Evolutionary conservation across 441 rosid genomes (phyloP).

Genomic region (Gossypium schwendimanii): DNA sequence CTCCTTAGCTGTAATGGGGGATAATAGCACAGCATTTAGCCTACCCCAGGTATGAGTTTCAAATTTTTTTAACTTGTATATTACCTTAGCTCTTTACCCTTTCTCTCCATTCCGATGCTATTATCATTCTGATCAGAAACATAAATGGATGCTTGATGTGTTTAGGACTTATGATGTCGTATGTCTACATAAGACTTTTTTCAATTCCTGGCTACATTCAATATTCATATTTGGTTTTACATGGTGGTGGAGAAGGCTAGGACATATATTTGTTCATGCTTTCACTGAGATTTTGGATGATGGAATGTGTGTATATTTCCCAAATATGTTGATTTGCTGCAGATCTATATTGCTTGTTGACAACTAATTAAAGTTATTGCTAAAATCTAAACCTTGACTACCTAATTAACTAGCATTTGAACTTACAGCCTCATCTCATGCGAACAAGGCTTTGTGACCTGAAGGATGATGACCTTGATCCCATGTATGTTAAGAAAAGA

Average conservation of each 20-base stretch:
- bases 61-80: background rate
- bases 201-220: background rate
- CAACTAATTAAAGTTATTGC: background rate
- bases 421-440: conserved; percentile 86
- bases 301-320: background rate
- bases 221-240: background rate
- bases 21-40: conserved; percentile 95
- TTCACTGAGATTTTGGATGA: background rate
- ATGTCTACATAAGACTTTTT: background rate
- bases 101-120: background rate
- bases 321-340: background rate
- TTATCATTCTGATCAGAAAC: background rate
- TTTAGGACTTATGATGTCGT: background rate
- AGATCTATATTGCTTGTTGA: background rate
- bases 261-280: background rate
- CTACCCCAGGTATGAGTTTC: conserved; percentile 76
- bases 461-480: conserved; percentile 86
- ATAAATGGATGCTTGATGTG: background rate
- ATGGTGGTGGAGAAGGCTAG: background rate
- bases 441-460: conserved; percentile 95
- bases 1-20: conserved; percentile 91
- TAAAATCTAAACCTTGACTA: background rate
- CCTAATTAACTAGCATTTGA: conserved; percentile 25
- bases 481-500: conserved; percentile 65
- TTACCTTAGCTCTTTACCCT: background rate